Evolutionary conservation across 352 stramenopile species (phyloP).

Genomic region (Phytophthora quininea): DNA sequence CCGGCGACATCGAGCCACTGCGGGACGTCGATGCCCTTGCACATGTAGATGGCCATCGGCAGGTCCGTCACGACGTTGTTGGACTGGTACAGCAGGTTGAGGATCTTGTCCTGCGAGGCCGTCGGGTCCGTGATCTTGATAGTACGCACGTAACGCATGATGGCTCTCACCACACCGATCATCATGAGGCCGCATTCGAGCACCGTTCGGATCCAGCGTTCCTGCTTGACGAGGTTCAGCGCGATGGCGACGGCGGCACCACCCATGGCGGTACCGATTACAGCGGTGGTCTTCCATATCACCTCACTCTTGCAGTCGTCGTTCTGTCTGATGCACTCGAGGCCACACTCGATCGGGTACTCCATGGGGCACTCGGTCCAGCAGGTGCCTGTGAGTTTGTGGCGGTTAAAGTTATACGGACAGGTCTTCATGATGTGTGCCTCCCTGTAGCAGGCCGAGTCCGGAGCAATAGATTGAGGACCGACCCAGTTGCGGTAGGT

Average conservation of each 20-base stretch:
- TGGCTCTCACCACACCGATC: conserved; percentile 17
- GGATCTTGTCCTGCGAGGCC: conserved; percentile 44
- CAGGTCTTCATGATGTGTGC: conserved; percentile 32
- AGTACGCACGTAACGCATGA: conserved; percentile 20
- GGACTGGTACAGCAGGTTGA: conserved; percentile 49
- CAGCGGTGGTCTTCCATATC: conserved; percentile 29
- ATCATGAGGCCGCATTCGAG: conserved; percentile 50
- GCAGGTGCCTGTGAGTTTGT: conserved; percentile 42
- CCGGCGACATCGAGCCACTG: conserved; percentile 23
- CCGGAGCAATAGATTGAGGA: conserved; percentile 3
- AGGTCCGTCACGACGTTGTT: conserved; percentile 54
- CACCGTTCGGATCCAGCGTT: conserved; percentile 3
- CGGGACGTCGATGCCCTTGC: conserved; percentile 37
- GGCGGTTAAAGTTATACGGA: conserved; percentile 35
- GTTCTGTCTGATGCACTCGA: conserved; percentile 59
- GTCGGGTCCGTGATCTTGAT: conserved; percentile 32
- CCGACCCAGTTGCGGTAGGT: conserved; percentile 43
- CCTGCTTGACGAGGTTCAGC: conserved; percentile 32
- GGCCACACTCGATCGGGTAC: conserved; percentile 58
- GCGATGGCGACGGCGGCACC: conserved; percentile 32
- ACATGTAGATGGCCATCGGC: conserved; percentile 46
- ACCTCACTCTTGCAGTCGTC: conserved; percentile 42
- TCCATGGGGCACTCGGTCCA: conserved; percentile 53
- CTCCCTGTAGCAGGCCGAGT: conserved; percentile 45
- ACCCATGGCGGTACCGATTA: conserved; percentile 35